Percentiles rank a stretch among this genome's conserved stretches.
Conservation (phyloP, 108 stramenopile species). For the Cyclostephanos tholiformis region DNA sequence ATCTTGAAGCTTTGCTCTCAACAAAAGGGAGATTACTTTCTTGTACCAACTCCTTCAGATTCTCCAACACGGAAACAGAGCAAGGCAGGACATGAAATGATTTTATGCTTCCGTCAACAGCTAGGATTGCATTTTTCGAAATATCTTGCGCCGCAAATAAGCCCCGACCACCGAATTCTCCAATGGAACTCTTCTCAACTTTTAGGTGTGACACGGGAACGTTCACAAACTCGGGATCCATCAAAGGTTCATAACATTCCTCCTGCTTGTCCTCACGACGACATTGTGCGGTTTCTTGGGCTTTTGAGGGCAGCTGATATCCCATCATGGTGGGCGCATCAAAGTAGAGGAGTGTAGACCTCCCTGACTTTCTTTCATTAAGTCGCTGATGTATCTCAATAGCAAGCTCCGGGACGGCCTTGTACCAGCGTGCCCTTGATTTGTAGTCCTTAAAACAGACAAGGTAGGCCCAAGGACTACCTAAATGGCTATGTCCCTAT, state of each 20-base stretch:
- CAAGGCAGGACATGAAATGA: conserved; percentile 36
- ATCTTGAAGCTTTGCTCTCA: not conserved
- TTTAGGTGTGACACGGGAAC: conserved; percentile 28
- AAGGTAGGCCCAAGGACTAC: conserved; percentile 38
- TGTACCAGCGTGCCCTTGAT: conserved; percentile 36
- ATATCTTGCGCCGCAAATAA: conserved; percentile 37
- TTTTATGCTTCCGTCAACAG: conserved; percentile 29
- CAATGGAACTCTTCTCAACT: conserved; percentile 32
- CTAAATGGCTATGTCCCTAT: conserved; percentile 22
- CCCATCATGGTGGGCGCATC: conserved; percentile 32
- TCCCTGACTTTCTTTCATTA: conserved; percentile 26
- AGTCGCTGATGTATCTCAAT: conserved; percentile 31
- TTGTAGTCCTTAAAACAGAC: conserved; percentile 29
- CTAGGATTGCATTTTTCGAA: conserved; percentile 13
- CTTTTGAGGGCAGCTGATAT: conserved; percentile 38
- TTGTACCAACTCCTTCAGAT: not conserved
- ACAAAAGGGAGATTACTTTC: conserved; percentile 1
- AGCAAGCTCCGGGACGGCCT: conserved; percentile 25
- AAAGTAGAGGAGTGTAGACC: conserved; percentile 17
- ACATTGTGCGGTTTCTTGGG: conserved; percentile 27
- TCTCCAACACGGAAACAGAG: conserved; percentile 8
- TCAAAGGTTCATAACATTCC: not conserved
- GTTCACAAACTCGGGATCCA: conserved; percentile 38
- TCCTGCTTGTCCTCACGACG: conserved; percentile 1
- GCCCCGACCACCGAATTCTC: conserved; percentile 48